Evolutionary conservation across 768 basidiomycete species (phyloP).

Genomic region (Gloeophyllum trabeum): DNA sequence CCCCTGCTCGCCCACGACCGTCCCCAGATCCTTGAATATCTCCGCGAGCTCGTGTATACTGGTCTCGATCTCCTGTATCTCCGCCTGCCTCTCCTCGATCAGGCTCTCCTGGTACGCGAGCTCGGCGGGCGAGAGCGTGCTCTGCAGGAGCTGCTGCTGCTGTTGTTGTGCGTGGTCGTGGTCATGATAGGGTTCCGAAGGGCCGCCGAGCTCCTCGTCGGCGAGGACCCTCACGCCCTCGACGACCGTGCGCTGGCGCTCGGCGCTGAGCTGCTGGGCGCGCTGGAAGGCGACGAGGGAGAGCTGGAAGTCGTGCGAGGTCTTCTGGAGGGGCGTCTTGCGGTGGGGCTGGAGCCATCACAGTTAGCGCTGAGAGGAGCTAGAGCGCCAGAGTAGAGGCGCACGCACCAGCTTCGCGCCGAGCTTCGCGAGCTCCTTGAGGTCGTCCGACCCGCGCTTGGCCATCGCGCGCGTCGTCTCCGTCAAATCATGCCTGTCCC

Average conservation of each 20-base stretch:
- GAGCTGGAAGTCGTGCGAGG: constrained; percentile 84
- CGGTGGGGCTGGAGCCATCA: constrained; percentile 46
- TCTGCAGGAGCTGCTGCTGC: constrained; percentile 56
- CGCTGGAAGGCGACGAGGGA: constrained; percentile 88
- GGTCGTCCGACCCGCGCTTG: constrained; percentile 85
- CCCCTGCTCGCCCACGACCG: constrained; percentile 89
- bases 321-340: constrained; percentile 82
- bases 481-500: constrained; percentile 76
- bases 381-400: neutral
- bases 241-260: constrained; percentile 82
- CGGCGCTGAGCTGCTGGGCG: constrained; percentile 83
- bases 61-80: constrained; percentile 93
- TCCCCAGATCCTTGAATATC: constrained; percentile 94
- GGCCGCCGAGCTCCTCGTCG: constrained; percentile 46
- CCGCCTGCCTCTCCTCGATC: constrained; percentile 86
- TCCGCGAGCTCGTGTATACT: constrained; percentile 94
- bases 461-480: constrained; percentile 93
- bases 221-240: constrained; percentile 78
- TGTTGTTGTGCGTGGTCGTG: constrained; percentile 53
- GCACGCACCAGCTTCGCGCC: constrained; percentile 46
- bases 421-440: constrained; percentile 76
- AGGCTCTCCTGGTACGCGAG: constrained; percentile 93
- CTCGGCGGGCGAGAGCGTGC: constrained; percentile 79
- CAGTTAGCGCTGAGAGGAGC: neutral
- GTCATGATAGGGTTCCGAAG: constrained; percentile 9